Conservation (phyloP, 257 asterid genomes). For the Solanum chiquidenum region DNA sequence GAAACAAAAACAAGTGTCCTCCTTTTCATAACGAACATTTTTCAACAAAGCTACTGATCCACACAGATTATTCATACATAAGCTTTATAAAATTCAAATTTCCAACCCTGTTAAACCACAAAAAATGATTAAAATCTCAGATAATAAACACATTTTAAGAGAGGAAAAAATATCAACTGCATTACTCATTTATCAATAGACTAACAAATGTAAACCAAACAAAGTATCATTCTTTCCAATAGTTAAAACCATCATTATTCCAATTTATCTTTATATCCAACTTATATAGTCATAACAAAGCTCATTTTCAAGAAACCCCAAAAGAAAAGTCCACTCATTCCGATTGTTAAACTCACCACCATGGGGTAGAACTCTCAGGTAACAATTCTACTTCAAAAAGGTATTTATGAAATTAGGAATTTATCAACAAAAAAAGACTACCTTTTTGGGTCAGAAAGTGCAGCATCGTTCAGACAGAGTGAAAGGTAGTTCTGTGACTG, state of each 20-base stretch:
- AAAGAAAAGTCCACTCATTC: background rate
- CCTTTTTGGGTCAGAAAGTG: slow-evolving; percentile 37
- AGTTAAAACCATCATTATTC: background rate
- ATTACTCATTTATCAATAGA: background rate
- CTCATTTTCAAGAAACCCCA: background rate
- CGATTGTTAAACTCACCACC: background rate
- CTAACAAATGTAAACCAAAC: background rate
- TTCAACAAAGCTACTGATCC: background rate
- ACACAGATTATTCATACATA: background rate
- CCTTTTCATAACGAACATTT: background rate
- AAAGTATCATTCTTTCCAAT: background rate
- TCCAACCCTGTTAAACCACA: background rate
- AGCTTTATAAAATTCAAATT: background rate
- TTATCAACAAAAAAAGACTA: slow-evolving; percentile 7
- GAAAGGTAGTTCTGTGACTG: slow-evolving; percentile 32
- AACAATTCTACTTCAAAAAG: background rate
- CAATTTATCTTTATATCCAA: background rate
- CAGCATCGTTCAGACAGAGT: slow-evolving; percentile 49
- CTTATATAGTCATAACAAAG: background rate
- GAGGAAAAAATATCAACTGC: background rate
- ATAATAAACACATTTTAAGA: background rate
- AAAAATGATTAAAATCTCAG: background rate
- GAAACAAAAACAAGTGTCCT: background rate
- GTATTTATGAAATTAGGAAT: background rate
- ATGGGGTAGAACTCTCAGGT: background rate